Evolutionary conservation across 108 stramenopile genomes (phyloP), one percentile per base, ranked within the genome.

Genomic region (Halocafeteria seosinensis): DNA sequence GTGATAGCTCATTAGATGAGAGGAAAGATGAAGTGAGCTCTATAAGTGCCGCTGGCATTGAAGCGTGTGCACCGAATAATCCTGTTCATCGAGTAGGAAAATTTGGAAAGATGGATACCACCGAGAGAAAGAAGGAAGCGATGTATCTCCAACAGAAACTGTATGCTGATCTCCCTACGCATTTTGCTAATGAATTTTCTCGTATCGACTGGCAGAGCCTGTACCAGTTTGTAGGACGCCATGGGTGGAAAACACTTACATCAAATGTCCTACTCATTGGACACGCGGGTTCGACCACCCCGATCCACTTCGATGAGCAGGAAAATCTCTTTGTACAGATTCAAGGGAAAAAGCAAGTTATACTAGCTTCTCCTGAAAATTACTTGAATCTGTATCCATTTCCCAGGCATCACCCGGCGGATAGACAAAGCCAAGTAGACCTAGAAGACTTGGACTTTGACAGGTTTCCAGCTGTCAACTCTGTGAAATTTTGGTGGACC

Each of bases 231-330:
- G n/a, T n/a, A n/a, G n/a, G n/a, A n/a, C 42, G 42, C 42, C 17
- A 47, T 47, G 42, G 17, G 52, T 63, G 63, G 63, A 27, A 27
- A 26, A 12, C 37, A 4, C 23, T 63, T n/a, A 63, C 30, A 11
- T 3, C 37, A 32, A 63, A 63, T 27, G 27, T 31, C 26, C 50
- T 63, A 3, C 23, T 63, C 6, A n/a, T 63, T 3, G 63, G 37
- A n/a, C 9, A 63, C 21, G n/a, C 21, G 4, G 34, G 63, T 31
- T 3, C 5, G 50, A 33, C 52, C 21, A 63, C 63, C 27, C 63
- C 63, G 42, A 47, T 63, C n/a, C 63, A 63, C 50, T 63, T 33
- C 50, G 63, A 63, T 27, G 63, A 63, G 42, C 30, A 31, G 42
- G 25, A 63, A n/a, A 63, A 63, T 50, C 42, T 63, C 26, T 42